Evolutionary conservation across 1,284 basidiomycete species (phyloP).

Genomic region (Pseudozyma hubeiensis): DNA sequence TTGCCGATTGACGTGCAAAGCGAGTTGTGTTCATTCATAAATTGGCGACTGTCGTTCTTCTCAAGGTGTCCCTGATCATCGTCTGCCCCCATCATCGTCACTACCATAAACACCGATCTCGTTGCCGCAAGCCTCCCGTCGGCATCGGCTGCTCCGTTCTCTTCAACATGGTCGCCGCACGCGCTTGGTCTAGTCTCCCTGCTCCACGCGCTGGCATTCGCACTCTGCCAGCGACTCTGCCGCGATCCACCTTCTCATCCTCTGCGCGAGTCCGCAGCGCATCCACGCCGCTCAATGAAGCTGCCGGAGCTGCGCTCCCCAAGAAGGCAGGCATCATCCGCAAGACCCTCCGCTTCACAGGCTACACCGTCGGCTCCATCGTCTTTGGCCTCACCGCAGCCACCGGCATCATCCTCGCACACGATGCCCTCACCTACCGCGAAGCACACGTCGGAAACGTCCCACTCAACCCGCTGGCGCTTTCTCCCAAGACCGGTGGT

Average conservation of each 20-base stretch:
- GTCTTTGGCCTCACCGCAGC: conserved; percentile 55
- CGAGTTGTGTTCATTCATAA: too few species aligned
- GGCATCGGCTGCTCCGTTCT: neutral
- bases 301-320: conserved; percentile 2
- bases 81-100: too few species aligned
- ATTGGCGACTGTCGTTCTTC: too few species aligned
- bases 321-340: conserved; percentile 24
- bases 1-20: too few species aligned
- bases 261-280: conserved; percentile 12
- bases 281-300: conserved; percentile 35
- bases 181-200: conserved; percentile 10
- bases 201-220: conserved; percentile 7
- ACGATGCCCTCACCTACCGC: conserved; percentile 61
- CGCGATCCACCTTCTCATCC: conserved; percentile 10
- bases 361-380: conserved; percentile 51
- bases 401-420: conserved; percentile 52
- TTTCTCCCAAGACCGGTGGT: conserved; percentile 56
- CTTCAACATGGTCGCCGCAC: conserved; percentile 25
- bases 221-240: neutral
- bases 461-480: conserved; percentile 50
- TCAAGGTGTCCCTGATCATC: too few species aligned
- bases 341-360: conserved; percentile 27
- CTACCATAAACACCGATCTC: neutral
- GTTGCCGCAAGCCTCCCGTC: neutral
- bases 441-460: conserved; percentile 57